Conservation (phyloP, 1,284 basidiomycete species). For the Ustilago trichophora region DNA sequence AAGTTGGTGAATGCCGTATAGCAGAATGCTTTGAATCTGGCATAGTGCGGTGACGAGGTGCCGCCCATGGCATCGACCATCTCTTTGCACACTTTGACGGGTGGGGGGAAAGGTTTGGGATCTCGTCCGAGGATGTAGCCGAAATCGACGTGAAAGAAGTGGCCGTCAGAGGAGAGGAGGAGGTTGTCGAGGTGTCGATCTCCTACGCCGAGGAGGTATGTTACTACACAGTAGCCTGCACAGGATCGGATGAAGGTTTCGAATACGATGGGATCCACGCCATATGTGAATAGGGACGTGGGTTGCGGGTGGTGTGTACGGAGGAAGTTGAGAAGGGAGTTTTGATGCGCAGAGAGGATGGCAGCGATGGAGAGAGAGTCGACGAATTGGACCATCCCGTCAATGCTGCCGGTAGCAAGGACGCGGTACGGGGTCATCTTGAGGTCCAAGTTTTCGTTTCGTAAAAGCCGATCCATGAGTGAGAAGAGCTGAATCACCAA, state of each 20-base stretch:
- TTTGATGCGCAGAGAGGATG: constrained; percentile 77
- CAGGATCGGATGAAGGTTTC: constrained; percentile 97
- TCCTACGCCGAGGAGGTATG: constrained; percentile 94
- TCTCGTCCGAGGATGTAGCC: constrained; percentile 98
- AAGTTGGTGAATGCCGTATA: constrained; percentile 95
- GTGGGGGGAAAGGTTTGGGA: constrained; percentile 96
- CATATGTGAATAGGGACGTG: constrained; percentile 88
- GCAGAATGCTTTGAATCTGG: constrained; percentile 92
- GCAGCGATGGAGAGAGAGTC: constrained; percentile 93
- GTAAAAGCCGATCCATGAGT: constrained; percentile 90
- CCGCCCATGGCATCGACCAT: constrained; percentile 99
- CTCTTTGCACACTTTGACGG: constrained; percentile 98
- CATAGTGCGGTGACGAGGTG: constrained; percentile 76
- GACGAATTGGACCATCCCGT: constrained; percentile 97
- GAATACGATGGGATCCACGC: constrained; percentile 88
- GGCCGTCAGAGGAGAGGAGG: constrained; percentile 88
- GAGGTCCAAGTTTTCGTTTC: constrained; percentile 94
- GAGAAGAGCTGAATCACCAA: constrained; percentile 96
- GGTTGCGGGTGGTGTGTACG: constrained; percentile 86
- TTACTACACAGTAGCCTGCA: constrained; percentile 97
- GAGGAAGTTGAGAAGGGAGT: constrained; percentile 89
- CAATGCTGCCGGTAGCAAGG: constrained; percentile 86
- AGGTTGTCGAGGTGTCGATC: constrained; percentile 97
- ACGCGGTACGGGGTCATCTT: constrained; percentile 93
- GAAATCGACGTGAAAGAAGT: constrained; percentile 82